Base-by-base conservation (phyloP, 352 stramenopile species). In the Pythium periplocum region DNA sequence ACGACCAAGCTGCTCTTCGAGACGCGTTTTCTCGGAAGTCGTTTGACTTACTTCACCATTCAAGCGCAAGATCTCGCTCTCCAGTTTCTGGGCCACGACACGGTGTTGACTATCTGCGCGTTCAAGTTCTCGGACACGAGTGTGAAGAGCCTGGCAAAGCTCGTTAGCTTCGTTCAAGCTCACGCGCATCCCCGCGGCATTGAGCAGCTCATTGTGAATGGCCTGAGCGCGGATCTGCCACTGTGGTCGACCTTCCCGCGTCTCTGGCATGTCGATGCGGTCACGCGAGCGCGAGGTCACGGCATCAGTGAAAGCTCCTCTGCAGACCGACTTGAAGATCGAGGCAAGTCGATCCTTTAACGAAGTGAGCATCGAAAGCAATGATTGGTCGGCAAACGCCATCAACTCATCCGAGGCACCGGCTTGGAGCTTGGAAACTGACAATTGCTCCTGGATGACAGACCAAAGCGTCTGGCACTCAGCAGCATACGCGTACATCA, bases 41-140 rank as follows among this genome's bases (percentile, higher is more conserved):
- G 59, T 58, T 34, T 70, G 48, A 8, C 41, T 57, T 1, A 80
- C 56, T 0, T 44, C 55, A 17, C 90, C 75, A 1, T 56, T 76
- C 31, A 93, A 48, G 9, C 77, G 75, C 30, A 90, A 51, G 10
- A 85, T 68, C 48, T 90, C 81, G 45, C 75, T 87, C 51, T 92
- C 83, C 2, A 92, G 53, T 51, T 90, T 93, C 51, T 91, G 81
- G 8, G 78, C 73, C 26, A 93, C 77, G 10, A 93, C 76, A 34
- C 83, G 83, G 37, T 84, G 68, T 40, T 93, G 81, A 42, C 81
- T 90, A 36, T 93, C 80, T 3, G 68, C 62, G 4, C 78, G 77
- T 44, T 93, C 83, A 5, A 90, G 68, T 26, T 93, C 83, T 33
- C 78, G 80, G 43, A 93, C 80, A 6, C 78, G 80, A 6, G 67